Percentiles rank a stretch among this genome's conserved stretches.
These are phyloP conservation scores for Apiospora pterosperma DNA, from an alignment of 2,329 filamentous ascomycete genomes.

Conservation along the genomic window DNA sequence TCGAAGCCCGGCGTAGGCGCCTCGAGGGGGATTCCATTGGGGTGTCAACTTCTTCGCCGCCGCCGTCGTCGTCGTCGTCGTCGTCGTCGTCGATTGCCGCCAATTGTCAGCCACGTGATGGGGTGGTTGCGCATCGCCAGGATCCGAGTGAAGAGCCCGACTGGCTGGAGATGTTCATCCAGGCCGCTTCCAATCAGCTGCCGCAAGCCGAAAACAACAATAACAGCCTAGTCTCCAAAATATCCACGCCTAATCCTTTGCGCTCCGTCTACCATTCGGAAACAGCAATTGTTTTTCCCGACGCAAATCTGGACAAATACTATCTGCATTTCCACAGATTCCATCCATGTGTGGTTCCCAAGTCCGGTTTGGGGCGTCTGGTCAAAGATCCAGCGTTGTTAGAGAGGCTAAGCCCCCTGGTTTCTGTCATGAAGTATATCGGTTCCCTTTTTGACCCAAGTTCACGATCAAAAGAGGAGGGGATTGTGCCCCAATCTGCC, in stretches of 20 bases:
- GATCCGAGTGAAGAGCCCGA: neutral
- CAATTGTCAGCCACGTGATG: neutral
- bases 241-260: neutral
- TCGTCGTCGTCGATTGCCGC: neutral
- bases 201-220: neutral
- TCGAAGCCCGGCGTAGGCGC: slow-evolving; percentile 25
- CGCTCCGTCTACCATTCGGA: neutral
- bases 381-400: slow-evolving; percentile 3
- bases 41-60: neutral
- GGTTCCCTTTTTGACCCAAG: slow-evolving; percentile 28
- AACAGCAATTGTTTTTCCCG: slow-evolving; percentile 11
- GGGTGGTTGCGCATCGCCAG: neutral
- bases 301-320: slow-evolving; percentile 29
- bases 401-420: slow-evolving; percentile 16
- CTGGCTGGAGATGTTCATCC: neutral
- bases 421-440: slow-evolving; percentile 28
- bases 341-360: slow-evolving; percentile 26
- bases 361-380: slow-evolving; percentile 11
- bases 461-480: slow-evolving; percentile 7
- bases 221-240: neutral
- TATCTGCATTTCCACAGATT: slow-evolving; percentile 32
- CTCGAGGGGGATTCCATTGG: slow-evolving; percentile 12
- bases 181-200: neutral
- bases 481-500: slow-evolving; percentile 4
- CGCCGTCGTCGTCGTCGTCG: neutral